Evolutionary conservation across 495 filamentous ascomycete species (phyloP), one percentile per base, ranked within the genome.

Genomic region (Penicillium longicatenatum): DNA sequence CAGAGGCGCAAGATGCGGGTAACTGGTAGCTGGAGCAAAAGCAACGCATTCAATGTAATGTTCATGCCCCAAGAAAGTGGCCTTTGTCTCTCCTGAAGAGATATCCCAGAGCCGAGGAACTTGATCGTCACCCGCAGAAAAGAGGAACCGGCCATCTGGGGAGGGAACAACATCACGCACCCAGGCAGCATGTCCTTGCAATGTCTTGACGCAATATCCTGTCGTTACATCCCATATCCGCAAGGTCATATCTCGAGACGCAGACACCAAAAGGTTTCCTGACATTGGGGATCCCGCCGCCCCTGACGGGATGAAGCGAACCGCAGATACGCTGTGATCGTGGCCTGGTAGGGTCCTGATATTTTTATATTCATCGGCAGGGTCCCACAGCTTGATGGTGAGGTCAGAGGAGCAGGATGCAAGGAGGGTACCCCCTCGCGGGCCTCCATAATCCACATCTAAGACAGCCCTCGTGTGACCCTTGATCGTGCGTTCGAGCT

Each of bases 331-430:
- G 53, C 87, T 92, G 70, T 97, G 93, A 62, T 98, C 94, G 71
- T 98, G 94, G 8, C 94, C 94, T 2, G 88, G 87, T 5, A 98
- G 82, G 0, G 93, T 98, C 41, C 93, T 84, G 55, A 96, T 93
- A 66, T 97, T 96, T 64, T 96, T 95, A 76, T 98, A 97, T 41
- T 95, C 91, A 64, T 97, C 89, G 20, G 83, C 86, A 2, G 94
- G 94, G 57, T 97, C 93, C 94, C 94, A 98, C 8, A 98, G 72
- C 68, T 97, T 98, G 75, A 97, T 96, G 2, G 91, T 96, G 4
- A 97, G 77, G 65, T 97, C 94, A 50, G 87, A 89, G 17, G 87
- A 91, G 73, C 94, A 97, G 5, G 90, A 94, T 16, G 93, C 94
- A 43, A 98, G 83, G 33, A 98, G 82, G 16, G 89, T 92, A 21